Percentiles rank a stretch among this genome's conserved stretches.
phyloP scores from a whole-genome alignment of 768 basidiomycete species.

The Tylopilus felleus region DNA sequence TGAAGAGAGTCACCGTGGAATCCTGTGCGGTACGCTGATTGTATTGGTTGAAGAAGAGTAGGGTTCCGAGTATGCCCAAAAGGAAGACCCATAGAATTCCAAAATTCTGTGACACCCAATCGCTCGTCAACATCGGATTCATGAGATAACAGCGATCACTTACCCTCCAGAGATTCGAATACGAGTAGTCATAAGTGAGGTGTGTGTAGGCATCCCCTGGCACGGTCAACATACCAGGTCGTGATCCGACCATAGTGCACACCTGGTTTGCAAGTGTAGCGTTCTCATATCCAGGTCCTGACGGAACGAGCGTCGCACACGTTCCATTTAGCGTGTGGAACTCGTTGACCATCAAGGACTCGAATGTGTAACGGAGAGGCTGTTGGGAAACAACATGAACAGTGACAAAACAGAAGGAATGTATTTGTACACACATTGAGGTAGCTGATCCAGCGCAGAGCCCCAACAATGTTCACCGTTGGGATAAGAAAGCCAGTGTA shows the following conservation, averaged over 20 bases:
- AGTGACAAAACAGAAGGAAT: conserved; percentile 34
- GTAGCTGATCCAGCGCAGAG: conserved; percentile 63
- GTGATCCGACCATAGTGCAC: conserved; percentile 41
- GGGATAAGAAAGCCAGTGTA: conserved; percentile 42
- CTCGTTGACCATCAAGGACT: conserved; percentile 75
- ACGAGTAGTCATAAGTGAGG: conserved; percentile 28
- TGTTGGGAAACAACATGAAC: conserved; percentile 27
- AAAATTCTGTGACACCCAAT: conserved; percentile 25
- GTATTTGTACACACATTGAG: conserved; percentile 49
- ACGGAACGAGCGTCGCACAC: conserved; percentile 60
- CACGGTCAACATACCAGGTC: conserved; percentile 39
- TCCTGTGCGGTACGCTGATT: conserved; percentile 29
- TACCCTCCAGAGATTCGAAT: conserved; percentile 35
- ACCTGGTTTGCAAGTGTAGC: conserved; percentile 36
- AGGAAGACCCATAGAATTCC: conserved; percentile 49
- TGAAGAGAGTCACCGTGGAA: conserved; percentile 30
- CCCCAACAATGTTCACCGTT: conserved; percentile 34
- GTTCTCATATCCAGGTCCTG: conserved; percentile 35
- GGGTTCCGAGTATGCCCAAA: conserved; percentile 25
- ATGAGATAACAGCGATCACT: conserved; percentile 19
- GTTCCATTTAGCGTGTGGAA: conserved; percentile 72
- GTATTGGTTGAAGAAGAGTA: conserved; percentile 35
- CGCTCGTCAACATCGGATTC: not conserved
- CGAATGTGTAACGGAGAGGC: conserved; percentile 65
- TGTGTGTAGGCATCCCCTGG: conserved; percentile 40